These are phyloP conservation scores for Mycosarcoma maydis DNA, from an alignment of 1,284 basidiomycete species.

Conservation along the genomic window DNA sequence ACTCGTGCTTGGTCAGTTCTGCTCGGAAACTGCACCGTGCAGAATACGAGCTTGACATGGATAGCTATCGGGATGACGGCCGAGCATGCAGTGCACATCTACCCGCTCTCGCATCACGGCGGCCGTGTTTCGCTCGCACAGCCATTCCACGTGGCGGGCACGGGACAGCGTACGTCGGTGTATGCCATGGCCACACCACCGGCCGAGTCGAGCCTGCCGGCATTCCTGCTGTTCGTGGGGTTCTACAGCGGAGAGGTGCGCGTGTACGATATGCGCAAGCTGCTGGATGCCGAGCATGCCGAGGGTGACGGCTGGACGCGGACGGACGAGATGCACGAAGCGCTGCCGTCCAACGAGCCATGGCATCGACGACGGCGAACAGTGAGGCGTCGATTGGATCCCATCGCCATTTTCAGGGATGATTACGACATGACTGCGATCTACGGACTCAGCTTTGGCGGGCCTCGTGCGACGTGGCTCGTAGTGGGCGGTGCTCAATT, in stretches of 20 bases:
- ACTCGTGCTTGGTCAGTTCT: slow-evolving; percentile 38
- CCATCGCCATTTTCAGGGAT: slow-evolving; percentile 20
- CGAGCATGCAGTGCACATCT: slow-evolving; percentile 29
- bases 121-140: not conserved
- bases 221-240: slow-evolving; percentile 43
- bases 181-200: slow-evolving; percentile 34
- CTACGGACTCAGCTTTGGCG: slow-evolving; percentile 39
- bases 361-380: not conserved
- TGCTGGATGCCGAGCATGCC: not conserved
- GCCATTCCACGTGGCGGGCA: slow-evolving; percentile 17
- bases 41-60: not conserved
- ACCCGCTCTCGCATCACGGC: slow-evolving; percentile 1
- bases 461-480: slow-evolving; percentile 6
- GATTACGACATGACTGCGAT: slow-evolving; percentile 28
- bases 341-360: not conserved
- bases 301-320: not conserved
- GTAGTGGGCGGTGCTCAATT: slow-evolving; percentile 26
- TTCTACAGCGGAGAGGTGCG: slow-evolving; percentile 44
- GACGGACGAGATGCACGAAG: slow-evolving; percentile 1
- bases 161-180: slow-evolving; percentile 14
- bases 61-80: slow-evolving; percentile 29
- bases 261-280: slow-evolving; percentile 40
- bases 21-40: slow-evolving; percentile 3
- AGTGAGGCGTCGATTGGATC: slow-evolving; percentile 7
- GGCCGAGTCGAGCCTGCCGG: slow-evolving; percentile 4